Evolutionary conservation across 2,329 filamentous ascomycete species (phyloP).

Genomic region (Aspergillus hortae): DNA sequence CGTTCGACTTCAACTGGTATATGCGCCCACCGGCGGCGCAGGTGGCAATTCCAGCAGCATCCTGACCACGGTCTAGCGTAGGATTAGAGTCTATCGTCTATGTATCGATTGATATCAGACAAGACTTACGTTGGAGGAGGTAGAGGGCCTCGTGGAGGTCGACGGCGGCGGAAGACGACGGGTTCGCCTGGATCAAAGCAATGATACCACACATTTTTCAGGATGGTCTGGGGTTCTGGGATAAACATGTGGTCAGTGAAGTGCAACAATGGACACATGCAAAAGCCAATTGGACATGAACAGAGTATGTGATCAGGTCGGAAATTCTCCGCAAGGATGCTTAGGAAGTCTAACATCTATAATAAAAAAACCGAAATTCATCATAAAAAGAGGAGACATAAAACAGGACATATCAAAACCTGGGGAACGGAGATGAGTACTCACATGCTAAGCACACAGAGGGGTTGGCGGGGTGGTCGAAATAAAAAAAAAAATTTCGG

Average conservation of each 20-base stretch:
- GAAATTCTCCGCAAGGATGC: slow-evolving; percentile 40
- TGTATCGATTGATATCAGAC: background rate
- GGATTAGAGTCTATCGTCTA: background rate
- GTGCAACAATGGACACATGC: slow-evolving; percentile 10
- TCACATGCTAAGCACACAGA: slow-evolving; percentile 18
- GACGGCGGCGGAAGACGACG: slow-evolving; percentile 51
- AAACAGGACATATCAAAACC: slow-evolving; percentile 2
- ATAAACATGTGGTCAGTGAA: slow-evolving; percentile 15
- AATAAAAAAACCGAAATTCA: slow-evolving; percentile 38
- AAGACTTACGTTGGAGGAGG: slow-evolving; percentile 56
- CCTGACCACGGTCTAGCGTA: slow-evolving; percentile 65
- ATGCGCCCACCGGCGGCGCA: slow-evolving; percentile 73
- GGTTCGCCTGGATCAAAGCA: slow-evolving; percentile 58
- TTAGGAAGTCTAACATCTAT: slow-evolving; percentile 51
- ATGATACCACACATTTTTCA: slow-evolving; percentile 61
- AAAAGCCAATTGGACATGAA: slow-evolving; percentile 7
- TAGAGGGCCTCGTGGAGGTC: slow-evolving; percentile 71
- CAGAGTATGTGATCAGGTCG: slow-evolving; percentile 24
- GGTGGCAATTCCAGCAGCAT: slow-evolving; percentile 81
- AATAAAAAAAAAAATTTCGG: slow-evolving; percentile 4
- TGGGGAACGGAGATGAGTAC: slow-evolving; percentile 18
- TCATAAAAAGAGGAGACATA: slow-evolving; percentile 25
- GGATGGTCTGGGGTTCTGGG: slow-evolving; percentile 19
- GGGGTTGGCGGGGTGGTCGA: slow-evolving; percentile 15
- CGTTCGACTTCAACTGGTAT: slow-evolving; percentile 86